phyloP scores from a whole-genome alignment of 305 asterid species.

The Solanum hybrid region DNA sequence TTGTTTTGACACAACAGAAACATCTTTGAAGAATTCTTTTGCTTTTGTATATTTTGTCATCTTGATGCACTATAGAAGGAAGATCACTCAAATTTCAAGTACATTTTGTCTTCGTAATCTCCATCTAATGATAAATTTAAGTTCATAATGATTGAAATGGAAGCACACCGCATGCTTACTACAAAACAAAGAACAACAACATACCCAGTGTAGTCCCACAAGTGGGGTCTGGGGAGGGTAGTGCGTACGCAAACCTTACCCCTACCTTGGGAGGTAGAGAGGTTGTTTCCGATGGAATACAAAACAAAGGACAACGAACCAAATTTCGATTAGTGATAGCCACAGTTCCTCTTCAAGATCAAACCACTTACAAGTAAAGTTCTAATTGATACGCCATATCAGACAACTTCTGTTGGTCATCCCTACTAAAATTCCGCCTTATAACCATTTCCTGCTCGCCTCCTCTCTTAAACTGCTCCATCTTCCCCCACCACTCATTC shows the following conservation, averaged over 20 bases:
- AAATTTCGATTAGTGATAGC: background rate
- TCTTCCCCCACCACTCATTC: slow-evolving; percentile 81
- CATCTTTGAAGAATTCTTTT: background rate
- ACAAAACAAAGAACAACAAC: background rate
- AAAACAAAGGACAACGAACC: background rate
- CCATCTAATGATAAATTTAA: background rate
- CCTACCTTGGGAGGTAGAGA: background rate
- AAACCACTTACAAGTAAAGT: slow-evolving; percentile 70
- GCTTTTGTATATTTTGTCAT: background rate
- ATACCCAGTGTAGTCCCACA: background rate
- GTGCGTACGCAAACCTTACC: background rate
- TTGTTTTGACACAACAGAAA: background rate
- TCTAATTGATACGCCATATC: slow-evolving; percentile 88
- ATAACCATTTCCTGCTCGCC: slow-evolving; percentile 81
- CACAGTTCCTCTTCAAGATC: background rate
- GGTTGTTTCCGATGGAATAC: background rate
- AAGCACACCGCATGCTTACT: background rate
- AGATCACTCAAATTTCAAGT: background rate
- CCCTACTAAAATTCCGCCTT: slow-evolving; percentile 59
- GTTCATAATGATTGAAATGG: background rate
- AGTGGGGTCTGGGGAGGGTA: background rate
- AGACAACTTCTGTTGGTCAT: slow-evolving; percentile 58
- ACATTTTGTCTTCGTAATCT: background rate
- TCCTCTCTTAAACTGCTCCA: slow-evolving; percentile 74
- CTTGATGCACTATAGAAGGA: background rate